A percentile compares a stretch with the other conserved stretches of the same genome.
These are phyloP conservation scores for Deuterostichococcus epilithicus DNA, from an alignment of 139 green algal species.

Conservation along the genomic window DNA sequence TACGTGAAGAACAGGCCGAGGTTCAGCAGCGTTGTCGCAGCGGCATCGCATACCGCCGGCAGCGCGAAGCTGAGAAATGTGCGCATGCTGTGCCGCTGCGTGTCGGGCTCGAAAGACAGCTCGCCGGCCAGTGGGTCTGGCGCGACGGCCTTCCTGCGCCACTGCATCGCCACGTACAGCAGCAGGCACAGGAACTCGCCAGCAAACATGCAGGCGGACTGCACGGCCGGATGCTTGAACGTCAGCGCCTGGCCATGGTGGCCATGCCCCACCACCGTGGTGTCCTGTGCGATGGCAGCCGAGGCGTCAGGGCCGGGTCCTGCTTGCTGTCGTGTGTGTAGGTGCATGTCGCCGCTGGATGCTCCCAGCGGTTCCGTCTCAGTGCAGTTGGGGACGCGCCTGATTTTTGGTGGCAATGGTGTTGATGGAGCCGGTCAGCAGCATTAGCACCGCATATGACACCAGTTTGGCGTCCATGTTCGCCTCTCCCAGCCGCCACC, in stretches of 20 bases:
- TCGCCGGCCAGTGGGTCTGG: background rate
- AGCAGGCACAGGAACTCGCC: slow-evolving; percentile 77
- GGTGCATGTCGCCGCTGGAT: too few relatives aligned
- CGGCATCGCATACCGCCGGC: slow-evolving; percentile 73
- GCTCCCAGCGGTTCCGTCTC: background rate
- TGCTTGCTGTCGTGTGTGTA: too few relatives aligned
- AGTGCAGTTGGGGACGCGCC: slow-evolving; percentile 23
- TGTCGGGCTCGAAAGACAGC: background rate
- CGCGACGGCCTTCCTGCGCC: slow-evolving; percentile 17
- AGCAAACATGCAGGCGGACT: slow-evolving; percentile 75
- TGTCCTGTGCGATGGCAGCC: slow-evolving; percentile 61
- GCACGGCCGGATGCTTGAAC: slow-evolving; percentile 76
- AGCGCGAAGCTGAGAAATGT: slow-evolving; percentile 55
- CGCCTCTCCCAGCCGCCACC: too few relatives aligned
- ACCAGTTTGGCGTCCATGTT: background rate
- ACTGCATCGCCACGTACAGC: slow-evolving; percentile 54
- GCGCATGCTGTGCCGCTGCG: slow-evolving; percentile 8
- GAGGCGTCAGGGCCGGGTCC: too few relatives aligned
- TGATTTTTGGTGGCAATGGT: slow-evolving; percentile 83
- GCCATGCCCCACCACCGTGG: slow-evolving; percentile 43
- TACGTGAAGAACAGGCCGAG: slow-evolving; percentile 82
- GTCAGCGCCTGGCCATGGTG: slow-evolving; percentile 33
- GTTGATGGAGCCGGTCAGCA: slow-evolving; percentile 72
- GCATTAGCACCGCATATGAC: background rate
- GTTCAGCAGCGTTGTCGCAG: slow-evolving; percentile 77